phyloP scores from a whole-genome alignment of 1,139 yeast genomes.

The Kodamaea arcana region DNA sequence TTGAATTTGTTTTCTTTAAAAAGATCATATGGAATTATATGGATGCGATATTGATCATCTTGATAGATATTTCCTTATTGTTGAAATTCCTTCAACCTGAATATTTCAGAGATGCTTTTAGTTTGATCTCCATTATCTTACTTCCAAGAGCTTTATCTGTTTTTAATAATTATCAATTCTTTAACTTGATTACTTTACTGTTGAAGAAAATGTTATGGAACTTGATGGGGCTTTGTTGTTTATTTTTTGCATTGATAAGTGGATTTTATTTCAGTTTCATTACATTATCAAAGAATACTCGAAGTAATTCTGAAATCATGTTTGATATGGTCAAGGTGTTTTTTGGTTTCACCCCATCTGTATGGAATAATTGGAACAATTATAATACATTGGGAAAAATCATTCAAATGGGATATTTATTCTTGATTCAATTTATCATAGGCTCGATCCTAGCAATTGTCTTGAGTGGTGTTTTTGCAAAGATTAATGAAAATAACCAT shows the following conservation, averaged over 20 bases:
- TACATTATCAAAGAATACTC: constrained; percentile 44
- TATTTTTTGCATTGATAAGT: constrained; percentile 49
- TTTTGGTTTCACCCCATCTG: constrained; percentile 63
- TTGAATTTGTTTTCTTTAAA: constrained; percentile 36
- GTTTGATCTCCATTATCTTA: constrained; percentile 48
- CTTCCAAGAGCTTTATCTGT: constrained; percentile 54
- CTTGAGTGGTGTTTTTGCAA: constrained; percentile 42
- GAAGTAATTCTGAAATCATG: constrained; percentile 45
- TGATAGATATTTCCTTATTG: constrained; percentile 30
- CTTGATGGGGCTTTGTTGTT: constrained; percentile 48
- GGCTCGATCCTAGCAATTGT: constrained; percentile 59
- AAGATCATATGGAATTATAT: constrained; percentile 42
- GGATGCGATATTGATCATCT: constrained; percentile 29
- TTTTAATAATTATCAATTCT: constrained; percentile 51
- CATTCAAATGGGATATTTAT: constrained; percentile 50
- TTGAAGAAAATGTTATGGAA: constrained; percentile 54
- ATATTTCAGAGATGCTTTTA: constrained; percentile 27
- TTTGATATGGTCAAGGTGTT: constrained; percentile 54
- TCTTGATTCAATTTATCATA: constrained; percentile 55
- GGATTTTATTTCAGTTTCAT: constrained; percentile 59
- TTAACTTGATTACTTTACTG: constrained; percentile 50
- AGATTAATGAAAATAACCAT: constrained; percentile 33
- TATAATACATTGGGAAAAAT: constrained; percentile 48
- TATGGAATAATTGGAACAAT: constrained; percentile 57
- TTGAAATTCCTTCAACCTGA: constrained; percentile 14